A percentile compares a stretch with the other conserved stretches of the same genome.
These are phyloP conservation scores for Capsicum pubescens DNA, from an alignment of 257 asterid genomes.

Conservation along the genomic window DNA sequence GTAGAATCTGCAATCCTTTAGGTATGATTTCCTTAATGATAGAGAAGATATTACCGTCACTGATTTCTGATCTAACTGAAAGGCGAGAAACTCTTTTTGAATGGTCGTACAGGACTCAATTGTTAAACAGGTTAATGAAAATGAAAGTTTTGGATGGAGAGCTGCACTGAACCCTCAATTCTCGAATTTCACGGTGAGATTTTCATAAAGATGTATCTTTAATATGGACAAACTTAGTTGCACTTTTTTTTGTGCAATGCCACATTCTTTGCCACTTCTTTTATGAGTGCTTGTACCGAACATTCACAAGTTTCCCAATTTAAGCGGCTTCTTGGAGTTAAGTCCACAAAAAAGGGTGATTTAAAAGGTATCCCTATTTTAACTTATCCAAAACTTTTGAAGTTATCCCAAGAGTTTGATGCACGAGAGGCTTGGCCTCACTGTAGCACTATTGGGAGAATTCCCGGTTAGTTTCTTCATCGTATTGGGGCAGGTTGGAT, in stretches of 20 bases:
- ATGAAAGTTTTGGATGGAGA: slow-evolving; percentile 85
- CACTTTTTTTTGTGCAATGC: background rate
- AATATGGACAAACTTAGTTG: background rate
- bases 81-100: background rate
- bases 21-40: slow-evolving; percentile 11
- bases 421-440: slow-evolving; percentile 91
- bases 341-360: slow-evolving; percentile 56
- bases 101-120: slow-evolving; percentile 61
- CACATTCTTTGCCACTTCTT: background rate
- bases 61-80: background rate
- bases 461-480: slow-evolving; percentile 68
- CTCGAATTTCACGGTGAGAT: slow-evolving; percentile 74
- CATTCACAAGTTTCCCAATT: slow-evolving; percentile 73
- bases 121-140: slow-evolving; percentile 61
- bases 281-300: background rate
- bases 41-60: background rate
- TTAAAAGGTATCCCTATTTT: slow-evolving; percentile 55
- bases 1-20: slow-evolving; percentile 38
- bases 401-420: slow-evolving; percentile 73
- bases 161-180: slow-evolving; percentile 82
- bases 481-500: too few relatives aligned
- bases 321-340: slow-evolving; percentile 86
- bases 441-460: slow-evolving; percentile 66
- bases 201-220: slow-evolving; percentile 20
- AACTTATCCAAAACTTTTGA: slow-evolving; percentile 50